phyloP scores from a whole-genome alignment of 1,284 basidiomycete genomes.

The Marasmius oreades region DNA sequence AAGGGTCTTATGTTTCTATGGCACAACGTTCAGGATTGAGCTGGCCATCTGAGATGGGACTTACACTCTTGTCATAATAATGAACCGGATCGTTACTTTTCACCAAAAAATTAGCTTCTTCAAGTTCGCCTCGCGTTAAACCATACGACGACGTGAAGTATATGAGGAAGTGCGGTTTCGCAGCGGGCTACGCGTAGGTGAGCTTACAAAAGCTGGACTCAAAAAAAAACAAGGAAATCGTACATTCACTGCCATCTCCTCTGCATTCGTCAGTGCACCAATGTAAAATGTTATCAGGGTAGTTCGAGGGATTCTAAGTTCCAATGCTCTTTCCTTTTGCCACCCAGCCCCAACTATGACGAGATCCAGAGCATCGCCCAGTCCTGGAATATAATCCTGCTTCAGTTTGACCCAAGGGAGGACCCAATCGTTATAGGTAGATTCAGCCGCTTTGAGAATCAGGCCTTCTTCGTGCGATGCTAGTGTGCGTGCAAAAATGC shows the following conservation, averaged over 20 bases:
- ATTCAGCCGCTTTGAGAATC: slow-evolving; percentile 73
- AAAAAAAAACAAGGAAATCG: slow-evolving; percentile 15
- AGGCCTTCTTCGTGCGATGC: slow-evolving; percentile 60
- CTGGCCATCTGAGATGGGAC: neutral
- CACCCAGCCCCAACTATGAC: slow-evolving; percentile 73
- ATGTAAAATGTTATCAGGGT: slow-evolving; percentile 80
- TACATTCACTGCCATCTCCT: slow-evolving; percentile 34
- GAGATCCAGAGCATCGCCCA: slow-evolving; percentile 79
- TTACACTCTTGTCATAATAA: slow-evolving; percentile 17
- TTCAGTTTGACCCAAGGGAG: slow-evolving; percentile 82
- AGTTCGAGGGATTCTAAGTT: slow-evolving; percentile 69
- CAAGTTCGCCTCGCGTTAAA: slow-evolving; percentile 58
- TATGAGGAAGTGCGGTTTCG: slow-evolving; percentile 60
- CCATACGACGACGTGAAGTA: slow-evolving; percentile 79
- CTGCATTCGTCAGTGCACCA: slow-evolving; percentile 50
- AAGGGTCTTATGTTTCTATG: slow-evolving; percentile 25
- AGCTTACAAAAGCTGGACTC: neutral
- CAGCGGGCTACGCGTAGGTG: slow-evolving; percentile 27
- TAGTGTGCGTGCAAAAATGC: slow-evolving; percentile 49
- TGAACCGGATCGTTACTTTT: slow-evolving; percentile 44
- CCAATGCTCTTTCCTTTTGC: slow-evolving; percentile 74
- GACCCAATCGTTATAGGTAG: slow-evolving; percentile 58
- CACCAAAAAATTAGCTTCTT: slow-evolving; percentile 66
- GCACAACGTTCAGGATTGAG: slow-evolving; percentile 4
- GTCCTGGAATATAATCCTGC: slow-evolving; percentile 79